phyloP scores from a whole-genome alignment of 2,329 filamentous ascomycete species.

The Penicillium sp. region DNA sequence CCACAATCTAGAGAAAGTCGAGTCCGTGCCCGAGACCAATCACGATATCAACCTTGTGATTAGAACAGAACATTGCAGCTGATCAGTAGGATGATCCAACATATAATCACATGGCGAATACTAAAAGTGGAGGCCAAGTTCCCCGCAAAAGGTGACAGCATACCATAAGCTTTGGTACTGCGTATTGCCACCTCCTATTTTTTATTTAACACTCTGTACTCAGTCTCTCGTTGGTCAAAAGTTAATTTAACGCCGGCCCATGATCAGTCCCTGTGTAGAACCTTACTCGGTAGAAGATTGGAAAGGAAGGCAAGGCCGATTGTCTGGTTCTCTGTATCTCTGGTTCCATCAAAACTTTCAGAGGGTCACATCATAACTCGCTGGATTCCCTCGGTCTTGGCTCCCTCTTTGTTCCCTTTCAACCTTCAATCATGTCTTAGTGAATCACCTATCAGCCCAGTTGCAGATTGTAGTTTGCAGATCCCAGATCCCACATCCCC shows the following conservation, averaged over 20 bases:
- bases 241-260: neutral
- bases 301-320: neutral
- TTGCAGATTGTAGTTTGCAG: slow-evolving; percentile 16
- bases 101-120: neutral
- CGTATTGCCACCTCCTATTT: neutral
- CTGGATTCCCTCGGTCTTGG: neutral
- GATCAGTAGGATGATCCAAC: neutral
- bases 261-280: too few relatives aligned
- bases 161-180: too few relatives aligned
- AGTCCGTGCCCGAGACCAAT: neutral
- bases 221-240: neutral
- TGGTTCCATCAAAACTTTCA: neutral
- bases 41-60: neutral
- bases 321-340: neutral
- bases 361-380: neutral
- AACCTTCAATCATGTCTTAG: slow-evolving; percentile 9
- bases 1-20: neutral
- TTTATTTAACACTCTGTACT: neutral
- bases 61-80: neutral
- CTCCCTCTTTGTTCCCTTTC: neutral
- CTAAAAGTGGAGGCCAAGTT: slow-evolving; percentile 1
- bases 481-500: slow-evolving; percentile 4
- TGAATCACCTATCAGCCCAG: slow-evolving; percentile 11
- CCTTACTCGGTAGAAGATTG: too few relatives aligned
- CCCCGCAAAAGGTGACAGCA: slow-evolving; percentile 4